Evolutionary conservation across 2,329 filamentous ascomycete genomes (phyloP).

Genomic region (Colletotrichum godetiae): DNA sequence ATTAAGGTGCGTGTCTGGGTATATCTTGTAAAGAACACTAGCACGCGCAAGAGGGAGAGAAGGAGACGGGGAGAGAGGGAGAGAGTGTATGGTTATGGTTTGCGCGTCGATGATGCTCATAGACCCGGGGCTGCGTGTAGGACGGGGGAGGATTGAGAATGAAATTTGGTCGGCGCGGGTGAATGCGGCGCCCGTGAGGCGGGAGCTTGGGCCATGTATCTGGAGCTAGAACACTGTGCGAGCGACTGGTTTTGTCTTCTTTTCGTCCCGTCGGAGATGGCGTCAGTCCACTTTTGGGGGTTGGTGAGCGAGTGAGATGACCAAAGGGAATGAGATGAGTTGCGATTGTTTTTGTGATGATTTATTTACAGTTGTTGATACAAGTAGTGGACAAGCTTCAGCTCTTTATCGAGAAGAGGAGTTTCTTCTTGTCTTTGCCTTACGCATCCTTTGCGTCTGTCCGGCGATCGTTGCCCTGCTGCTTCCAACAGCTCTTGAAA

Average conservation of each 20-base stretch:
- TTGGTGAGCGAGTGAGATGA: not conserved
- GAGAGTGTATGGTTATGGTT: not conserved
- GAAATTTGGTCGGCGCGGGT: constrained; percentile 29
- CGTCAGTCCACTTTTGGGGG: not conserved
- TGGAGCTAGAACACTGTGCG: constrained; percentile 8
- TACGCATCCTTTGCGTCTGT: constrained; percentile 79
- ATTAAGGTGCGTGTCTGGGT: too few relatives aligned
- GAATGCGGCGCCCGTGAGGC: constrained; percentile 20
- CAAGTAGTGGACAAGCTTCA: not conserved
- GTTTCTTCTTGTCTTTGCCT: not conserved
- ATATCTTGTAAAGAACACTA: too few relatives aligned
- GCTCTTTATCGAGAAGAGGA: not conserved
- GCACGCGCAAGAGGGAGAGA: not conserved
- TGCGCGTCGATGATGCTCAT: not conserved
- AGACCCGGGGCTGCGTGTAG: constrained; percentile 4
- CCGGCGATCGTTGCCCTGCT: constrained; percentile 85
- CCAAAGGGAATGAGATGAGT: not conserved
- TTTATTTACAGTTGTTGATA: not conserved
- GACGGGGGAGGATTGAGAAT: constrained; percentile 19
- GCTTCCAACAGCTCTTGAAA: constrained; percentile 93
- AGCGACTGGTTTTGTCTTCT: not conserved
- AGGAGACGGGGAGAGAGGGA: too few relatives aligned
- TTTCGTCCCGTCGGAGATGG: not conserved
- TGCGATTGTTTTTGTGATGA: not conserved
- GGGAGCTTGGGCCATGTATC: constrained; percentile 26